phyloP scores from a whole-genome alignment of 371 early-diverging fungal species.

The Blakeslea trispora region DNA sequence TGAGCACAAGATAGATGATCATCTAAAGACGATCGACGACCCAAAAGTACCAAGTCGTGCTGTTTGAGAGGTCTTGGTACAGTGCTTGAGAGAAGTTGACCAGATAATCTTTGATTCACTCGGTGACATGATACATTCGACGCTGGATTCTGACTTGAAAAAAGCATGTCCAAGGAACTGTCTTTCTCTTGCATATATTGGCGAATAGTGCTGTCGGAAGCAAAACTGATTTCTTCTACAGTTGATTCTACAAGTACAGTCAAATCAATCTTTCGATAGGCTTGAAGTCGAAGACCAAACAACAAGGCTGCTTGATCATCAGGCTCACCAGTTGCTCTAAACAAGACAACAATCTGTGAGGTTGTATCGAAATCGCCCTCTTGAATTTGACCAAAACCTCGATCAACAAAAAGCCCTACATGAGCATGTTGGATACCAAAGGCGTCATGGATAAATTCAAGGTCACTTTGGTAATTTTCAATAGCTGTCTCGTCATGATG shows the following conservation, averaged over 20 bases:
- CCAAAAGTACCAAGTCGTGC: too few species aligned
- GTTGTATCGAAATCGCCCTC: slow-evolving; percentile 13
- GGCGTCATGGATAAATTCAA: slow-evolving; percentile 21
- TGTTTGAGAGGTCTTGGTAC: too few species aligned
- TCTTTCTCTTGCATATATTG: neutral
- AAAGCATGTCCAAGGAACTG: too few species aligned
- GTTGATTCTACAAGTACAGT: neutral
- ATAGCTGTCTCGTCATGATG: neutral
- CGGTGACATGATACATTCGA: too few species aligned
- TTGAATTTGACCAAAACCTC: slow-evolving; percentile 59
- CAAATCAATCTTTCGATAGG: slow-evolving; percentile 12
- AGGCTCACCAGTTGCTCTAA: slow-evolving; percentile 5
- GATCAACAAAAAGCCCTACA: slow-evolving; percentile 72
- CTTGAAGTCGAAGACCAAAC: slow-evolving; percentile 32
- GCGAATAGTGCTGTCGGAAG: neutral
- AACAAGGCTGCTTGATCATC: slow-evolving; percentile 27
- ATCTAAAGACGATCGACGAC: too few species aligned
- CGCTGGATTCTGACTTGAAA: too few species aligned
- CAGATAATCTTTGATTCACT: too few species aligned
- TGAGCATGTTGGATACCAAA: slow-evolving; percentile 14
- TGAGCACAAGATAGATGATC: too few species aligned
- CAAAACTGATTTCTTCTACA: neutral
- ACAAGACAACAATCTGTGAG: slow-evolving; percentile 23
- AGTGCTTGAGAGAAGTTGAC: too few species aligned
- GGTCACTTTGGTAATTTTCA: slow-evolving; percentile 6